phyloP scores from a whole-genome alignment of 257 asterid species.

The Pogostemon cablin region DNA sequence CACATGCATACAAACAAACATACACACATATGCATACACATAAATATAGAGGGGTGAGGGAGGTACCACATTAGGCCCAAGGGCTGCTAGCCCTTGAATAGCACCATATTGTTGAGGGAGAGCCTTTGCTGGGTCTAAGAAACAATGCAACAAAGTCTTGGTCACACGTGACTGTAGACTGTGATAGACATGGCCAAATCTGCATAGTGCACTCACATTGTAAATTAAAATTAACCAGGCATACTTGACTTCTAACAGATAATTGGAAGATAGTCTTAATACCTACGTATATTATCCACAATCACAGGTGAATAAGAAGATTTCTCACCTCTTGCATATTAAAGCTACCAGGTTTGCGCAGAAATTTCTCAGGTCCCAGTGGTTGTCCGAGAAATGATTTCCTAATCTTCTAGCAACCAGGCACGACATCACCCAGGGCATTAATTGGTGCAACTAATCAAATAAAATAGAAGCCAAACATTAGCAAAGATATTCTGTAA shows the following conservation, averaged over 20 bases:
- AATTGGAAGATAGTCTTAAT: conserved; percentile 18
- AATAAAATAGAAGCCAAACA: conserved; percentile 18
- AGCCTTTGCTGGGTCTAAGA: conserved; percentile 86
- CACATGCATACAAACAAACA: neutral
- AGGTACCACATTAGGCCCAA: conserved; percentile 91
- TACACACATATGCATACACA: neutral
- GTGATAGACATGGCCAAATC: conserved; percentile 87
- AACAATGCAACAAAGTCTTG: conserved; percentile 77
- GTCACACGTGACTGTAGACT: conserved; percentile 90
- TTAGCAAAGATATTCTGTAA: conserved; percentile 30
- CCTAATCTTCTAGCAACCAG: conserved; percentile 90
- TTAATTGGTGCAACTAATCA: conserved; percentile 84
- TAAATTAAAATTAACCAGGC: neutral
- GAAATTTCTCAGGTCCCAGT: conserved; percentile 92
- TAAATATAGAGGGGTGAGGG: neutral
- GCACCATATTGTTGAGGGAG: conserved; percentile 98
- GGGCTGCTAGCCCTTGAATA: conserved; percentile 90
- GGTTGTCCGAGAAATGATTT: conserved; percentile 77
- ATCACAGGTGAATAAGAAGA: conserved; percentile 35
- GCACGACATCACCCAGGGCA: conserved; percentile 99
- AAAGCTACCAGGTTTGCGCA: conserved; percentile 83
- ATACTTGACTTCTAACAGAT: conserved; percentile 26
- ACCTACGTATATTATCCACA: neutral
- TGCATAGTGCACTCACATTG: conserved; percentile 38
- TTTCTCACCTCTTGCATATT: conserved; percentile 80